Evolutionary conservation across 805 yeast species (phyloP), one percentile per base, ranked within the genome.

Genomic region (Starmerella geochares): DNA sequence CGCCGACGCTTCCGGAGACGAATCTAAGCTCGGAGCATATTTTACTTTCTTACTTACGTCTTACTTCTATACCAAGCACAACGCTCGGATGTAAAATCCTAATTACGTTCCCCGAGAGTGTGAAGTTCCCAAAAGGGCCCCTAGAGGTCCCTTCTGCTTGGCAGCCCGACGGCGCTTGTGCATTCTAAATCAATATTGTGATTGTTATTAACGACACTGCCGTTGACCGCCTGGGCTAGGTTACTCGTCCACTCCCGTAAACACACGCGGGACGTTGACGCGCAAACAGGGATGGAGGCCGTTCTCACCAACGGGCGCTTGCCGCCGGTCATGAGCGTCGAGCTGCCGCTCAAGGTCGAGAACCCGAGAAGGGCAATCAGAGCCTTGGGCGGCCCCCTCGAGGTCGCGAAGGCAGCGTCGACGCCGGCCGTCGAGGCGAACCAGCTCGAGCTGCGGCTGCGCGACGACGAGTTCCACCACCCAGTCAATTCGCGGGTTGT

Each of bases 271-370:
- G n/a, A 11, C 17, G 17, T 5, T 9, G 8, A 8, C 29, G 35
- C 35, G 35, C 37, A 21, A 33, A 33, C 16, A 10, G 21, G 37
- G 10, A 36, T 36, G 39, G 39, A 36, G 5, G 9, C 39, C n/a
- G 39, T 36, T 14, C 39, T 36, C 25, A n/a, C 8, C 41, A 20
- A n/a, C 19, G 41, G 29, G 20, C 27, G 20, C 14, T 19, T 37
- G 41, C 31, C 29, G 41, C 41, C 21, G 11, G 41, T 24, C 3
- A 21, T 37, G 29, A 24, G 56, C 31, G 75, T 88, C 16, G 96
- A 88, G 60, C 72, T 83, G 52, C 96, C 96, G 0, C 66, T 86
- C 27, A 71, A 73, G 16, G 88, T 88, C 7, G 71, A 72, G 33
- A 66, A 75, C 57, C 56, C 60, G 3, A 62, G 62, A 25, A 62